phyloP scores from a whole-genome alignment of 2,329 filamentous ascomycete genomes.

The Shiraia sp. region DNA sequence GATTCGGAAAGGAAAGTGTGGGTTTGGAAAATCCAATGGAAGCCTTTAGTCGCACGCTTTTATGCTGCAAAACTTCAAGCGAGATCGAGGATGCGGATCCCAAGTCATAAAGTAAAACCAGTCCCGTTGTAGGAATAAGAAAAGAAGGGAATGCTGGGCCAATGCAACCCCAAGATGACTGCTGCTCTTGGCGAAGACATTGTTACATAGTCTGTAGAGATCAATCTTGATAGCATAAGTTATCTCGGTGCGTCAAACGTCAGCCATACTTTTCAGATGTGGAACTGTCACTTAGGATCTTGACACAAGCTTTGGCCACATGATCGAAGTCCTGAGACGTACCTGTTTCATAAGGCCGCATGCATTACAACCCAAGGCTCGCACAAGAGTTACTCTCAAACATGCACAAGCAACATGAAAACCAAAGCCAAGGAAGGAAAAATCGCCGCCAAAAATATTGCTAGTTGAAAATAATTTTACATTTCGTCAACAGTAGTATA shows the following conservation, averaged over 20 bases:
- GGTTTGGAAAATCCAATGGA: conserved; percentile 27
- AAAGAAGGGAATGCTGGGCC: not conserved
- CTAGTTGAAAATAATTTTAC: conserved; percentile 33
- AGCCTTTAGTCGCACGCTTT: conserved; percentile 16
- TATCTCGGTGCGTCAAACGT: not conserved
- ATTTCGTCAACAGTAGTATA: conserved; percentile 27
- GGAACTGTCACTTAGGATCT: conserved; percentile 3
- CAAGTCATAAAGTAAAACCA: too few species aligned
- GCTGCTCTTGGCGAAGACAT: too few species aligned
- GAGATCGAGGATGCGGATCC: not conserved
- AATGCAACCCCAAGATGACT: too few species aligned
- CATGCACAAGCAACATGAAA: too few species aligned
- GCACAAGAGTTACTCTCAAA: not conserved
- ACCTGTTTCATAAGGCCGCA: conserved; percentile 10
- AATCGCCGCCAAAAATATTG: not conserved
- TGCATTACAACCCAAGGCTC: not conserved
- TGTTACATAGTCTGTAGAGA: too few species aligned
- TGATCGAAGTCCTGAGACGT: conserved; percentile 18
- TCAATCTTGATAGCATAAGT: not conserved
- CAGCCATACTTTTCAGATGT: not conserved
- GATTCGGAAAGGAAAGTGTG: conserved; percentile 18
- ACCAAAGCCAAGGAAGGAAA: not conserved
- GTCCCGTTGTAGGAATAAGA: not conserved
- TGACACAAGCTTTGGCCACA: conserved; percentile 18
- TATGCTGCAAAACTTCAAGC: conserved; percentile 15